These are phyloP conservation scores for Pichia exigua DNA, from an alignment of 805 yeast species.

Conservation along the genomic window DNA sequence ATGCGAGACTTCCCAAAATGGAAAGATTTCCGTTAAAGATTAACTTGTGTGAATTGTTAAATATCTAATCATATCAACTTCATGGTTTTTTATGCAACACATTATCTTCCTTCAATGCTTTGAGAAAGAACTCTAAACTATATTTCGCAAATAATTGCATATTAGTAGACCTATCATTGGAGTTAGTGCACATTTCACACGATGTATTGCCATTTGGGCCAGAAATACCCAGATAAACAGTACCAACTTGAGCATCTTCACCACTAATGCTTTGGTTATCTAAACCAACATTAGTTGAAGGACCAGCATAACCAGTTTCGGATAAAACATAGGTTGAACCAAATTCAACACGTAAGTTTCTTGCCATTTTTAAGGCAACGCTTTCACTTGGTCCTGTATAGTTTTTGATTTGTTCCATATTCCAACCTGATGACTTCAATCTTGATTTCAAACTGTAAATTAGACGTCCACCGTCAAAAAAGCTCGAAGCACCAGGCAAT, in stretches of 20 bases:
- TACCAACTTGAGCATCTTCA: constrained; percentile 43
- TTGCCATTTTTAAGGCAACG: constrained; percentile 68
- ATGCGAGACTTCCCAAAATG: not conserved
- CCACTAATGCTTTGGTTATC: constrained; percentile 27
- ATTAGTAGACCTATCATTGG: constrained; percentile 49
- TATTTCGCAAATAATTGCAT: constrained; percentile 69
- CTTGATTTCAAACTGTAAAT: constrained; percentile 73
- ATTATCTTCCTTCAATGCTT: not conserved
- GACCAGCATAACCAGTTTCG: constrained; percentile 88
- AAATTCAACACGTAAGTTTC: constrained; percentile 70
- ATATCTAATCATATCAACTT: not conserved
- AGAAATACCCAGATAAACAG: constrained; percentile 62
- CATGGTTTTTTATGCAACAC: not conserved
- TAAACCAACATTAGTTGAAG: constrained; percentile 33
- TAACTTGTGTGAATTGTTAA: not conserved
- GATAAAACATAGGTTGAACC: constrained; percentile 78
- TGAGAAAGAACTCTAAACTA: constrained; percentile 31
- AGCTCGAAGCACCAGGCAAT: constrained; percentile 77
- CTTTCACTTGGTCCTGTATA: constrained; percentile 79
- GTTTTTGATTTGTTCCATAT: constrained; percentile 53
- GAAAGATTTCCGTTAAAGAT: not conserved
- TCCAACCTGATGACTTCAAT: constrained; percentile 72
- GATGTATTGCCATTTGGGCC: constrained; percentile 56
- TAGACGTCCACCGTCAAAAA: constrained; percentile 77
- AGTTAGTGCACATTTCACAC: constrained; percentile 36